Percentiles rank a stretch among this genome's conserved stretches.
phyloP scores from a whole-genome alignment of 257 asterid species.

The Mentha longifolia region DNA sequence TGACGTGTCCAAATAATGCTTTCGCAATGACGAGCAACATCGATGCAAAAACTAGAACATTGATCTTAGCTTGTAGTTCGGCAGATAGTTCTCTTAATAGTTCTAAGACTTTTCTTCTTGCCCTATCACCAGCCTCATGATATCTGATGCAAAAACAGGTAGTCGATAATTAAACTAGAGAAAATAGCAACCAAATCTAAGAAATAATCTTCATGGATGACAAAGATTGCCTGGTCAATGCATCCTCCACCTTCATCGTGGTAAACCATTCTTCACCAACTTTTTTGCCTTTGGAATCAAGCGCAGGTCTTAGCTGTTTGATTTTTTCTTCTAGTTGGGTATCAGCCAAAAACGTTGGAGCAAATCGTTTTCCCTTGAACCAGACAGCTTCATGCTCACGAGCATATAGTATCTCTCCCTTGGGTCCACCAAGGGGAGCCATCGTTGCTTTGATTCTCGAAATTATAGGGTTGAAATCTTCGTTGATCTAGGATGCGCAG shows the following conservation, averaged over 20 bases:
- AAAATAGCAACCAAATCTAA: slow-evolving; percentile 17
- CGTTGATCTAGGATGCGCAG: slow-evolving; percentile 55
- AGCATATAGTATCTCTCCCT: slow-evolving; percentile 86
- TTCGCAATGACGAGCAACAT: slow-evolving; percentile 89
- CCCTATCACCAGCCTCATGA: slow-evolving; percentile 76
- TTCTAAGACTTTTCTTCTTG: slow-evolving; percentile 77
- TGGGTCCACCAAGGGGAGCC: slow-evolving; percentile 88
- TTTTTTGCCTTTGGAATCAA: slow-evolving; percentile 90
- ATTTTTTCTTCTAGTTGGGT: slow-evolving; percentile 90
- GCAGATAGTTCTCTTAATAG: slow-evolving; percentile 76
- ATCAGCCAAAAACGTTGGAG: slow-evolving; percentile 73
- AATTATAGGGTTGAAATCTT: slow-evolving; percentile 83
- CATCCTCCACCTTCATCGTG: slow-evolving; percentile 76
- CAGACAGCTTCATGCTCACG: slow-evolving; percentile 94
- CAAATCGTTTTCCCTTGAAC: slow-evolving; percentile 94
- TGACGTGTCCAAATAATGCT: slow-evolving; percentile 88
- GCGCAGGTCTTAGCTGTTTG: slow-evolving; percentile 78
- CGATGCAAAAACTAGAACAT: slow-evolving; percentile 85
- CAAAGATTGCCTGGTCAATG: slow-evolving; percentile 65
- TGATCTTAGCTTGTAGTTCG: slow-evolving; percentile 83
- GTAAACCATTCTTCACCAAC: slow-evolving; percentile 99
- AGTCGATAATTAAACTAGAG: neutral
- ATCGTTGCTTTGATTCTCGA: slow-evolving; percentile 77
- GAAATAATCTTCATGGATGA: slow-evolving; percentile 6
- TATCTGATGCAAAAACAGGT: slow-evolving; percentile 56